Evolutionary conservation across 2,329 filamentous ascomycete genomes (phyloP).

Genomic region (Neonectria sp.): DNA sequence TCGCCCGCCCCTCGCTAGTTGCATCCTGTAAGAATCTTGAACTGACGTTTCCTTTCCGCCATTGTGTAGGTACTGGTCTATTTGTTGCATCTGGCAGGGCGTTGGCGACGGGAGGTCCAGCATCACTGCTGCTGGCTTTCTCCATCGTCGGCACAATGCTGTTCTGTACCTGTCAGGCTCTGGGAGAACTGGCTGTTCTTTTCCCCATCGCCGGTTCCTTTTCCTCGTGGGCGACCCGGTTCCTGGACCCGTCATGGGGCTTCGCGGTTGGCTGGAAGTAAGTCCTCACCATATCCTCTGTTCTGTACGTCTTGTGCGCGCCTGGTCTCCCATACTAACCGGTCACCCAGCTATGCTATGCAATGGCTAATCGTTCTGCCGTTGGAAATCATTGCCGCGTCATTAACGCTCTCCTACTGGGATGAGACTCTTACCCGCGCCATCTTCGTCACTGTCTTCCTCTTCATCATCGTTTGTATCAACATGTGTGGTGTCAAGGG

Average conservation of each 20-base stretch:
- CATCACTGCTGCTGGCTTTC: conserved; percentile 84
- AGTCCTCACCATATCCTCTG: conserved; percentile 50
- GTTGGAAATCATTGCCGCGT: conserved; percentile 88
- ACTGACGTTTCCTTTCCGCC: conserved; percentile 29
- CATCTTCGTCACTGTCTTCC: conserved; percentile 88
- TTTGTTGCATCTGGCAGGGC: conserved; percentile 88
- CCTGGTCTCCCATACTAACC: conserved; percentile 15
- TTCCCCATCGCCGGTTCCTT: conserved; percentile 95
- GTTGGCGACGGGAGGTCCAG: conserved; percentile 81
- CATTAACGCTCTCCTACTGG: conserved; percentile 90
- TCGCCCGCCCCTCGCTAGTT: not conserved
- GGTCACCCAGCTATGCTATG: conserved; percentile 77
- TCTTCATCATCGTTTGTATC: conserved; percentile 81
- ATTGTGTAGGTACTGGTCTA: conserved; percentile 77
- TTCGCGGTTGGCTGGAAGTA: conserved; percentile 97
- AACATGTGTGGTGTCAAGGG: conserved; percentile 91
- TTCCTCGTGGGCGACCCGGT: conserved; percentile 91
- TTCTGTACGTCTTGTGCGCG: not conserved
- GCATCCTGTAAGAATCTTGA: not conserved
- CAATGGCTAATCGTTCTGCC: conserved; percentile 91
- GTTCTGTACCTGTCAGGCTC: conserved; percentile 91
- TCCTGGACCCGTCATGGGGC: conserved; percentile 93
- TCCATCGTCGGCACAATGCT: conserved; percentile 87
- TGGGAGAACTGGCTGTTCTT: conserved; percentile 91
- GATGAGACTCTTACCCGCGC: conserved; percentile 74